These are phyloP conservation scores for Aurinia saxatilis DNA, from an alignment of 345 rosid species.

Conservation along the genomic window DNA sequence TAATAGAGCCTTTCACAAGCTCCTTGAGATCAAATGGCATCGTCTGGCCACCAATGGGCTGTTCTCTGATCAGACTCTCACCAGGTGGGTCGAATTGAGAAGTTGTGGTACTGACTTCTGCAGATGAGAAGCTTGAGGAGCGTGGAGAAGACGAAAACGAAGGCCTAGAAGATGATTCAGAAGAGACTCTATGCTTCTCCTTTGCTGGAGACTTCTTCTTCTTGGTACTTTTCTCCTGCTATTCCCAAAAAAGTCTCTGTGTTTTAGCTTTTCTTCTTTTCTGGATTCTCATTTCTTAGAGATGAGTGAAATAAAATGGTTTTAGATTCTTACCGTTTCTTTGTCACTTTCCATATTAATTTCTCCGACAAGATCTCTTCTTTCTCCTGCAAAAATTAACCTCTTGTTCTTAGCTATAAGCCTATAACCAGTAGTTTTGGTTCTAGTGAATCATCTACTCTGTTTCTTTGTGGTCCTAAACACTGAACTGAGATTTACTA, in stretches of 20 bases:
- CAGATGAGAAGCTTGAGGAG: conserved; percentile 65
- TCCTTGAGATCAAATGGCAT: conserved; percentile 40
- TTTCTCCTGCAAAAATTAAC: conserved; percentile 39
- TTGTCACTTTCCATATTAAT: conserved; percentile 29
- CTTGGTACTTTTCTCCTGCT: conserved; percentile 47
- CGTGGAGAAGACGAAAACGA: conserved; percentile 69
- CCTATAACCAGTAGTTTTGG: conserved; percentile 5
- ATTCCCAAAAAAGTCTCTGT: background rate
- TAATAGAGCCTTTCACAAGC: conserved; percentile 51
- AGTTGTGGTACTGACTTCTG: conserved; percentile 43
- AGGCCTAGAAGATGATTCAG: conserved; percentile 60
- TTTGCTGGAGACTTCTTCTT: conserved; percentile 30
- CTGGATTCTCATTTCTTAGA: background rate
- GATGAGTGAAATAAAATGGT: background rate
- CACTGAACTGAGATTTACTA: conserved; percentile 7
- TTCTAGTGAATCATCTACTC: background rate
- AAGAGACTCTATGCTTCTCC: conserved; percentile 54
- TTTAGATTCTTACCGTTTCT: conserved; percentile 37
- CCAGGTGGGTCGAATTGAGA: conserved; percentile 42
- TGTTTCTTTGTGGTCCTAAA: conserved; percentile 17
- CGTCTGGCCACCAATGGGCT: conserved; percentile 23
- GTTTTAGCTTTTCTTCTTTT: background rate
- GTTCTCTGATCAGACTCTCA: conserved; percentile 28
- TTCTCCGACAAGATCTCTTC: conserved; percentile 29
- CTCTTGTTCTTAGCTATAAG: conserved; percentile 7